Base-by-base conservation (phyloP, 176 grass and related monocot genomes). In the Triticum turgidum region DNA sequence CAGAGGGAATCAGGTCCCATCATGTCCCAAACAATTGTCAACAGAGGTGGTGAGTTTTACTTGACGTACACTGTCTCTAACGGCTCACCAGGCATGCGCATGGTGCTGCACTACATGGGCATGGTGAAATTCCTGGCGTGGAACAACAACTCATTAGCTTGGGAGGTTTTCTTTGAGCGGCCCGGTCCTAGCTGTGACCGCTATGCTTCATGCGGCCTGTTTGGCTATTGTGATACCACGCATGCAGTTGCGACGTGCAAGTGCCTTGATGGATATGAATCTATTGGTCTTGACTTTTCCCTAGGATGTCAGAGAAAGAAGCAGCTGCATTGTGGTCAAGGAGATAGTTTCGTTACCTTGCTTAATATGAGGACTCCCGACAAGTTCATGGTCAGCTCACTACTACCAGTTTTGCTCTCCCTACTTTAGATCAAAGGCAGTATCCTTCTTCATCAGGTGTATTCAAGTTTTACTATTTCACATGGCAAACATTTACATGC, bases 301-400 rank as follows among this genome's bases (percentile, higher is more conserved):
- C 69, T 47, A 15, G 87, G 91, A 12, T 92, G 91, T 22, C 34
- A 21, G 13, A 89, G 91, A 39, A 92, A 37, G 22, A 69, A 76
- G 5, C 2, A 77, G 17, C 4, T 87, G 20, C 24, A 21, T 37
- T 88, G 87, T 20, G 51, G 61, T 9, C 9, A 7, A 0, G 37
- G 14, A 38, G 65, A 72, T 30, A 10, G 4, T 5, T 84, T 88
- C 52, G 4, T 61, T 17, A 47, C 65, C 21, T 34, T 86, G 34
- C 51, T 24, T 27, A 7, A 8, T 5, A 86, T 69, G 76, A 80
- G 45, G 63, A 34, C 25, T 1, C 51, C 84, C 39, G 84, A 80
- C 65, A 79, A 86, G 65, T 86, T 86, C 35, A 27, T 27, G 25
- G 25, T 27, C 25, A 27, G 25, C 25, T 41, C 20, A 71, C 18